These are phyloP conservation scores for Neocatenulostroma microsporum DNA, from an alignment of 2,329 filamentous ascomycete genomes.

Conservation along the genomic window DNA sequence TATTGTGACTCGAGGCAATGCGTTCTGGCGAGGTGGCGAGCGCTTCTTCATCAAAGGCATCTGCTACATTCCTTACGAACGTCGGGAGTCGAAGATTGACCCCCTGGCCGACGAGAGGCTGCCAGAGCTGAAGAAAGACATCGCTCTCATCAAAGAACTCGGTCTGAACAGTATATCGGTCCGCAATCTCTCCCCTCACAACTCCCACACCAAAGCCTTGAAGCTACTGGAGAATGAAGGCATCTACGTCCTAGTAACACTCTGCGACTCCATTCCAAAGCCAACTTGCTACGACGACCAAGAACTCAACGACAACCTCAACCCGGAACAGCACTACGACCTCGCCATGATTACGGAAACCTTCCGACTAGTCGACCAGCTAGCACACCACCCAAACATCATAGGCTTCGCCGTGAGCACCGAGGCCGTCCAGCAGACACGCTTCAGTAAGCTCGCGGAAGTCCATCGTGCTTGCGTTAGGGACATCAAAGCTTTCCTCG, in stretches of 20 bases:
- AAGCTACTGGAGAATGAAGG: slow-evolving; percentile 13
- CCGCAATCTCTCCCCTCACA: slow-evolving; percentile 7
- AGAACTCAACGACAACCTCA: slow-evolving; percentile 3
- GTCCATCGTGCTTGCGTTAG: slow-evolving; percentile 14
- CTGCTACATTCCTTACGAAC: slow-evolving; percentile 12
- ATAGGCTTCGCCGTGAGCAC: slow-evolving; percentile 14
- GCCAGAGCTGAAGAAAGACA: slow-evolving; percentile 12
- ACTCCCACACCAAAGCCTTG: slow-evolving; percentile 11
- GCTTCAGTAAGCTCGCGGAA: slow-evolving; percentile 11
- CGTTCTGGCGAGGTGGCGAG: slow-evolving; percentile 8
- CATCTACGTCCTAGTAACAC: slow-evolving; percentile 16
- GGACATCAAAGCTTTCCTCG: slow-evolving; percentile 14
- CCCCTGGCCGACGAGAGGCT: slow-evolving; percentile 12
- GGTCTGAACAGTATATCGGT: slow-evolving; percentile 17
- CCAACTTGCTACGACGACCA: too few relatives aligned
- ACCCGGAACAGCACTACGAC: slow-evolving; percentile 7
- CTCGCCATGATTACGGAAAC: slow-evolving; percentile 5
- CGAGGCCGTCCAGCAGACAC: not conserved
- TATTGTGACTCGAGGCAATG: slow-evolving; percentile 10
- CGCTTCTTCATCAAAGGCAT: slow-evolving; percentile 20
- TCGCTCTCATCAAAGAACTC: slow-evolving; percentile 13
- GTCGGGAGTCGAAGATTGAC: slow-evolving; percentile 6
- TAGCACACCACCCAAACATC: slow-evolving; percentile 14
- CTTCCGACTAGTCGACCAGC: slow-evolving; percentile 12
- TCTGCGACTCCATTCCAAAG: slow-evolving; percentile 6